Evolutionary conservation across 805 yeast genomes (phyloP).

Genomic region (Yueomyces sinensis): DNA sequence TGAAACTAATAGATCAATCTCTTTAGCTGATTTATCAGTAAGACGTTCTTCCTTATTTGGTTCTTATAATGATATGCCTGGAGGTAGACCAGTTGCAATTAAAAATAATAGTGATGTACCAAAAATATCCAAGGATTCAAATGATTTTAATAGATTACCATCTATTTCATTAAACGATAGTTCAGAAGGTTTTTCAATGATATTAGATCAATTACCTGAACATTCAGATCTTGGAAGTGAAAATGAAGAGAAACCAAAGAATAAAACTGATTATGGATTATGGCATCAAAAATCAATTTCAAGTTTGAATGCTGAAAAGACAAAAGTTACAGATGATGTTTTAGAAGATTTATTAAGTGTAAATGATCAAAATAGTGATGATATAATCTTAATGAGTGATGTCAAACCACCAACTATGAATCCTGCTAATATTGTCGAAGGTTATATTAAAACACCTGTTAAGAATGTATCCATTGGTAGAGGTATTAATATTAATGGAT

Average conservation of each 20-base stretch:
- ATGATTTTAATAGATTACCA: no score
- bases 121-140: no score
- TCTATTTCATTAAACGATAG: no score
- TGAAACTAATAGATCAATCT: no score
- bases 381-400: not conserved
- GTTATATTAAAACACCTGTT: constrained; percentile 10
- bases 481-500: constrained; percentile 13
- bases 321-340: constrained; percentile 4
- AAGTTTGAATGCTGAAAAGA: not conserved
- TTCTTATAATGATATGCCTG: no score
- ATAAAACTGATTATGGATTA: not conserved
- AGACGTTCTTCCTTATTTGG: no score
- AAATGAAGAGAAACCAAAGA: not conserved
- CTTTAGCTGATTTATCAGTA: no score
- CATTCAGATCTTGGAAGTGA: not conserved
- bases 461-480: constrained; percentile 12
- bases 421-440: not conserved
- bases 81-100: no score
- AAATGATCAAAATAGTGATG: not conserved
- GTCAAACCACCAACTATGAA: not conserved
- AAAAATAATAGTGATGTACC: no score
- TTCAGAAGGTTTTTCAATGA: not conserved
- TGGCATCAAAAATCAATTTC: not conserved
- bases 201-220: not conserved
- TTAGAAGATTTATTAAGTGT: constrained; percentile 4